phyloP scores from a whole-genome alignment of 2,329 filamentous ascomycete species.

The Monosporascus sp. region DNA sequence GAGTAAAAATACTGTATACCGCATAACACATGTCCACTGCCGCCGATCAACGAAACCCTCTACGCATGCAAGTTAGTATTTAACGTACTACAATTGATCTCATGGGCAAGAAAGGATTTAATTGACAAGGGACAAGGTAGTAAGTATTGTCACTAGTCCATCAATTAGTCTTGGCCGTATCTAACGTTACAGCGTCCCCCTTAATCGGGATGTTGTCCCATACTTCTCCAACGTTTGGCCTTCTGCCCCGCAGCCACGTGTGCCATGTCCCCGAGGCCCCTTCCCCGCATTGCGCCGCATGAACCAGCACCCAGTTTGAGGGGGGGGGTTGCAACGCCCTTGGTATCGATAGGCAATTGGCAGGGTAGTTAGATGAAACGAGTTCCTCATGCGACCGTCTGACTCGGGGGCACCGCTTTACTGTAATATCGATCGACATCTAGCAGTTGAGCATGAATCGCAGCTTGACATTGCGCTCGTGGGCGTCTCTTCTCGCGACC shows the following conservation, averaged over 20 bases:
- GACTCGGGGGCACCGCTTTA: neutral
- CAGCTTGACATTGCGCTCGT: neutral
- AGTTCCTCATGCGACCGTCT: neutral
- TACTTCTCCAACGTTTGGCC: neutral
- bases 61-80: neutral
- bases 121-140: no score
- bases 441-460: neutral
- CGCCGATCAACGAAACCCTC: no score
- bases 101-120: no score
- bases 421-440: neutral
- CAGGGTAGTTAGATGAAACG: neutral
- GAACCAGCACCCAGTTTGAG: neutral
- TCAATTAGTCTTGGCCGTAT: neutral
- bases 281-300: neutral
- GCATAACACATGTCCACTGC: no score
- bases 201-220: neutral
- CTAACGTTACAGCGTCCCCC: neutral
- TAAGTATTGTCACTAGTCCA: neutral
- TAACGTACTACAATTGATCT: no score
- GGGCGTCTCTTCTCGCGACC: no score
- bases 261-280: neutral
- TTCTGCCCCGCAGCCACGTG: neutral
- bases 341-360: neutral
- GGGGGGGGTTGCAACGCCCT: neutral
- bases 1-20: no score